phyloP scores from a whole-genome alignment of 2,329 filamentous ascomycete species.

The Pyricularia grisea region DNA sequence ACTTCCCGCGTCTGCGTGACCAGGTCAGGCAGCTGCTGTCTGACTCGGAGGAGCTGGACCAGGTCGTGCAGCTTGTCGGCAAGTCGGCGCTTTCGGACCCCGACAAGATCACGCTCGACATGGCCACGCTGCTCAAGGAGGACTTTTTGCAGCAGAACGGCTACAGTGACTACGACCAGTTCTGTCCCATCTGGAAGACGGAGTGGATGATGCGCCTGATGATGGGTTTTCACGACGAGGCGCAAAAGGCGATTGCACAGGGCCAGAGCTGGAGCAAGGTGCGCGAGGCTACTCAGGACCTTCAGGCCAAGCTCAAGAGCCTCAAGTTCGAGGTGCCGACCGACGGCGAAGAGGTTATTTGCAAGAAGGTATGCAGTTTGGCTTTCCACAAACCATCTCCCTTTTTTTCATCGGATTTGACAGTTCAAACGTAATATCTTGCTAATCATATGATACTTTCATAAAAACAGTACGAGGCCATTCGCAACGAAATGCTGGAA shows the following conservation, averaged over 20 bases:
- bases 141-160: slow-evolving; percentile 99
- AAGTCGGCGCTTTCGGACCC: slow-evolving; percentile 93
- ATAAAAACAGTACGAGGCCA: slow-evolving; percentile 67
- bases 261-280: slow-evolving; percentile 91
- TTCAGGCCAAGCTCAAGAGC: slow-evolving; percentile 74
- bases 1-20: slow-evolving; percentile 88
- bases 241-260: slow-evolving; percentile 87
- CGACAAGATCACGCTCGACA: slow-evolving; percentile 96
- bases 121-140: slow-evolving; percentile 88
- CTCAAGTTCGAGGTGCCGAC: slow-evolving; percentile 96
- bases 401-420: neutral
- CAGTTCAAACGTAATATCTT: neutral
- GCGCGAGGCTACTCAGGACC: slow-evolving; percentile 77
- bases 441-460: slow-evolving; percentile 6
- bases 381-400: neutral
- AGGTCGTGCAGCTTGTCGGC: slow-evolving; percentile 96
- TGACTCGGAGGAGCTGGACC: slow-evolving; percentile 93
- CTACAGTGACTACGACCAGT: slow-evolving; percentile 98
- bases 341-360: slow-evolving; percentile 71
- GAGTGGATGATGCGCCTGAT: slow-evolving; percentile 99
- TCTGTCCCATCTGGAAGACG: slow-evolving; percentile 99
- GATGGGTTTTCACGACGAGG: slow-evolving; percentile 95
- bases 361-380: slow-evolving; percentile 61
- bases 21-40: slow-evolving; percentile 89
- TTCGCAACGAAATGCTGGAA: slow-evolving; percentile 87